A percentile compares a stretch with the other conserved stretches of the same genome.
Conservation (phyloP, 352 stramenopile genomes). For the Thraustochytrium sp. region DNA sequence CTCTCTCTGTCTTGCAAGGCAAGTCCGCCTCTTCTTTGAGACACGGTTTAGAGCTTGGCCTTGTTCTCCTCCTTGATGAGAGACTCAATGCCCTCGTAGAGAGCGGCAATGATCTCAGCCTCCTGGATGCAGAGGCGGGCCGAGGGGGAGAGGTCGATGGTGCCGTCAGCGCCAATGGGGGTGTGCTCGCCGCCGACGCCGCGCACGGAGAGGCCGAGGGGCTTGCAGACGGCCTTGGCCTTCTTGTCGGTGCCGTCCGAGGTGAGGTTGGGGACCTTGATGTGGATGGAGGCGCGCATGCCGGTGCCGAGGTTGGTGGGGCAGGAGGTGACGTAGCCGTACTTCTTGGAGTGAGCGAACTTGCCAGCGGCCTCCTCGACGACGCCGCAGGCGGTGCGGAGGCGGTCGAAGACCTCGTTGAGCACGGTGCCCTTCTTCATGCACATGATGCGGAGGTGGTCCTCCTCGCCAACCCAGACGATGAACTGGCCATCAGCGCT, state of each 20-base stretch:
- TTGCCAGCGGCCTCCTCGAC: constrained; percentile 69
- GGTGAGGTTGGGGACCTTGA: constrained; percentile 76
- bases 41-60: constrained; percentile 48
- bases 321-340: constrained; percentile 75
- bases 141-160: constrained; percentile 78
- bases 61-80: constrained; percentile 80
- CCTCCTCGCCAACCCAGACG: constrained; percentile 74
- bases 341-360: constrained; percentile 69
- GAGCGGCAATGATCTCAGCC: constrained; percentile 74
- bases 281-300: constrained; percentile 74
- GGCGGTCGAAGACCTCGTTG: constrained; percentile 67
- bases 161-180: constrained; percentile 67
- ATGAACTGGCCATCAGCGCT: constrained; percentile 69
- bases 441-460: constrained; percentile 72
- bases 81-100: constrained; percentile 74
- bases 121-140: constrained; percentile 77
- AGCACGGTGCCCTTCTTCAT: constrained; percentile 70
- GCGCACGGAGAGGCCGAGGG: constrained; percentile 68
- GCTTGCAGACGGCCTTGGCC: constrained; percentile 65
- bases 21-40: not conserved
- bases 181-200: constrained; percentile 74
- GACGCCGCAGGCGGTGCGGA: constrained; percentile 67
- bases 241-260: constrained; percentile 68
- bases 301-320: constrained; percentile 79
- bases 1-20: not conserved